Evolutionary conservation across 2,329 filamentous ascomycete species (phyloP).

Genomic region (Botrytis fabae): DNA sequence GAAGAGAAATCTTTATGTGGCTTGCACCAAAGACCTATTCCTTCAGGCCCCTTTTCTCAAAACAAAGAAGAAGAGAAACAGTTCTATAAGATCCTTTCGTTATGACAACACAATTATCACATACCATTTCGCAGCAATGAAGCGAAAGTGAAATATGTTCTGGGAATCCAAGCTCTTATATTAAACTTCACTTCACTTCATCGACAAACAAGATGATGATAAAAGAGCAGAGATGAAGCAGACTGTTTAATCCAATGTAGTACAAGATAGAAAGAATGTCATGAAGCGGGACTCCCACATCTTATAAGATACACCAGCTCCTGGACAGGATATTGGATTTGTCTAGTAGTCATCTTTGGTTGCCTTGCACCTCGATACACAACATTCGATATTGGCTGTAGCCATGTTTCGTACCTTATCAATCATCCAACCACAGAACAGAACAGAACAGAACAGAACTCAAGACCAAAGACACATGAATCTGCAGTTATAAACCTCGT

Average conservation of each 20-base stretch:
- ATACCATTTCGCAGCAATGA: neutral
- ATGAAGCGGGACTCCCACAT: neutral
- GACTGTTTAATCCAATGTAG: neutral
- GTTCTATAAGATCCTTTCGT: neutral
- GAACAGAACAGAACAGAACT: neutral
- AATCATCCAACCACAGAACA: neutral
- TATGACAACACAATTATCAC: neutral
- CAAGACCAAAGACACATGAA: neutral
- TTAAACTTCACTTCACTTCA: neutral
- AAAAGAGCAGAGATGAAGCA: neutral
- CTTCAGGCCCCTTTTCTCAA: neutral
- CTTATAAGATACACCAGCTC: neutral
- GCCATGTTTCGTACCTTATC: neutral
- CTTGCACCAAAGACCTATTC: neutral
- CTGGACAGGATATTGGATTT: neutral
- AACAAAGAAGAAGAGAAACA: neutral
- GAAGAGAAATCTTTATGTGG: neutral
- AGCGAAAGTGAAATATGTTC: neutral
- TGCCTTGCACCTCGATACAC: neutral
- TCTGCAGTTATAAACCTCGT: neutral
- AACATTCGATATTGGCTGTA: slow-evolving; percentile 3
- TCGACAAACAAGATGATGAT: neutral
- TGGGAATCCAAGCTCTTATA: neutral
- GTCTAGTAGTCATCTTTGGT: neutral
- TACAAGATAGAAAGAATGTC: neutral